These are phyloP conservation scores for Mitragyna speciosa DNA, from an alignment of 257 asterid genomes.

Conservation along the genomic window DNA sequence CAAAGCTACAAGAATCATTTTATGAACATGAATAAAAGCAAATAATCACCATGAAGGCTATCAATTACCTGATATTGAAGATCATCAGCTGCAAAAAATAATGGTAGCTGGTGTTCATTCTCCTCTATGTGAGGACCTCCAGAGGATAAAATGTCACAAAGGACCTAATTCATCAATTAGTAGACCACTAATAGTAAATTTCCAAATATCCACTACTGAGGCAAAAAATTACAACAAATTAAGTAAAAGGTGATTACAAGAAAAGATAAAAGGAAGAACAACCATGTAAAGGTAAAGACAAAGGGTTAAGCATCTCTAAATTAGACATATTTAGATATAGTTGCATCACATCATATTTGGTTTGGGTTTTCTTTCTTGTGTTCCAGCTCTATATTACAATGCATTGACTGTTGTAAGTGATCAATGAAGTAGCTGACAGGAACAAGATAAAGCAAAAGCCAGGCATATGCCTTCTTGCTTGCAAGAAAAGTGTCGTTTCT, in stretches of 20 bases:
- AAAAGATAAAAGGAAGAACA: neutral
- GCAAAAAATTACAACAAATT: neutral
- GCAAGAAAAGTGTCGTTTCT: neutral
- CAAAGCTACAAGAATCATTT: neutral
- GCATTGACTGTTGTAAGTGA: neutral
- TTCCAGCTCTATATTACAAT: neutral
- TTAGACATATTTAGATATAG: neutral
- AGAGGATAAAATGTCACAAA: constrained; percentile 60
- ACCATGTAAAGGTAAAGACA: neutral
- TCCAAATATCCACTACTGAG: neutral
- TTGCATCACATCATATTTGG: neutral
- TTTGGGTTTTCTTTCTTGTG: too few species aligned
- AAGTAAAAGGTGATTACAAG: neutral
- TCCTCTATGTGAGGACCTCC: constrained; percentile 54
- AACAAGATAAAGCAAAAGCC: neutral
- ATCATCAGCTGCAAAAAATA: constrained; percentile 67
- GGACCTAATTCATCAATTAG: constrained; percentile 39
- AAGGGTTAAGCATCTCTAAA: neutral
- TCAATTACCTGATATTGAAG: constrained; percentile 57
- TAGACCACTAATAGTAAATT: neutral
- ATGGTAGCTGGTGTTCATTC: constrained; percentile 49
- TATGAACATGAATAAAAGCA: constrained; percentile 5
- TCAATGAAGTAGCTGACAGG: neutral
- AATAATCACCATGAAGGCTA: neutral
- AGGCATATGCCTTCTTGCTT: neutral